Evolutionary conservation across 495 filamentous ascomycete genomes (phyloP).

Genomic region (Podospora sp.): DNA sequence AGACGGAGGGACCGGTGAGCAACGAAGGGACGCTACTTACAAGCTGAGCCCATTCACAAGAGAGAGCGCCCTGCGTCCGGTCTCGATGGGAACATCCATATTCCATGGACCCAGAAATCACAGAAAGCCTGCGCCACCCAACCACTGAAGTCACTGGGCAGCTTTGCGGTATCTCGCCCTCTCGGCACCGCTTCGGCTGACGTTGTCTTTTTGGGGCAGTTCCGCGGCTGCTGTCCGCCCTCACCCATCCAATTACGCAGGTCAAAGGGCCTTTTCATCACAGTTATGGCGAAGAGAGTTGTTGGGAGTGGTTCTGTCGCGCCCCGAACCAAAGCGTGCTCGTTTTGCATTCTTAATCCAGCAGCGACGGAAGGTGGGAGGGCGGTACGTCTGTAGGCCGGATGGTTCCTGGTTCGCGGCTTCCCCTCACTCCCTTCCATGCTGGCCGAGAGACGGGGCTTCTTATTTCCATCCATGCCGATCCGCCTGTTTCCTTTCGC

Average conservation of each 20-base stretch:
- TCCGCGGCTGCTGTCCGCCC: conserved; percentile 7
- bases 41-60: neutral
- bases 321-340: neutral
- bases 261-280: neutral
- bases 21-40: neutral
- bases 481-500: neutral
- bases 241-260: conserved; percentile 13
- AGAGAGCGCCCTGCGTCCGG: too few relatives aligned
- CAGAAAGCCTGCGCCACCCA: neutral
- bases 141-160: neutral
- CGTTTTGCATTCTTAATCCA: neutral
- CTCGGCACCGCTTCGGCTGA: conserved; percentile 13
- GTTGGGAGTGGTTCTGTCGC: neutral
- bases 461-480: conserved; percentile 12
- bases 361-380: neutral
- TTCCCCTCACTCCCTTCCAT: conserved; percentile 14
- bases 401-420: neutral
- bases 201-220: conserved; percentile 12
- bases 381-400: neutral
- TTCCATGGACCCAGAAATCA: neutral
- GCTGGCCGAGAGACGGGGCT: neutral
- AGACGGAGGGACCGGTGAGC: neutral
- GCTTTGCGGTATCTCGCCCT: neutral
- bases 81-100: neutral
- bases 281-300: neutral